Percentiles rank a stretch among this genome's conserved stretches.
Conservation (phyloP, 306 rosid species). For the Vicia villosa region DNA sequence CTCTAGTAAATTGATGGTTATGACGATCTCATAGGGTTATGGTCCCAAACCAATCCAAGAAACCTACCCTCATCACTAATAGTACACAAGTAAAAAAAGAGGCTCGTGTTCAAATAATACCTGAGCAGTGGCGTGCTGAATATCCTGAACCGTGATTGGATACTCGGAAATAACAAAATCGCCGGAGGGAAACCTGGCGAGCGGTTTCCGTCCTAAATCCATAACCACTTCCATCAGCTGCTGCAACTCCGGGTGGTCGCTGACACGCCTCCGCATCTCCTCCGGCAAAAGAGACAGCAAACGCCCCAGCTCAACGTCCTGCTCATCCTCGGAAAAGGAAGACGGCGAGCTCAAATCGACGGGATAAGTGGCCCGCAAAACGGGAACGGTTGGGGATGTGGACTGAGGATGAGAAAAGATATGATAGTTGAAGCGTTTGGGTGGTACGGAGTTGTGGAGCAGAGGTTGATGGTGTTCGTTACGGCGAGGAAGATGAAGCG, state of each 20-base stretch:
- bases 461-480: slow-evolving; percentile 34
- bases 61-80: not conserved
- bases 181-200: slow-evolving; percentile 88
- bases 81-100: too few relatives aligned
- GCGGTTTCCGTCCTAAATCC: slow-evolving; percentile 95
- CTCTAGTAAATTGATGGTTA: slow-evolving; percentile 36
- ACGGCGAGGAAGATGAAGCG: slow-evolving; percentile 33
- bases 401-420: slow-evolving; percentile 29
- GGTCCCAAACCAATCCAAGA: too few relatives aligned
- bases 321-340: slow-evolving; percentile 53
- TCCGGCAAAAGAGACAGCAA: slow-evolving; percentile 75
- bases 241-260: slow-evolving; percentile 69
- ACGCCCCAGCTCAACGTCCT: slow-evolving; percentile 69
- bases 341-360: slow-evolving; percentile 32
- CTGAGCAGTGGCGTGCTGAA: slow-evolving; percentile 84
- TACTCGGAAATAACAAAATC: slow-evolving; percentile 73
- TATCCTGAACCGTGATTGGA: slow-evolving; percentile 69
- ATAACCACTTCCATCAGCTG: slow-evolving; percentile 82
- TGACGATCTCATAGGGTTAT: not conserved
- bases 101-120: slow-evolving; percentile 39
- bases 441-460: slow-evolving; percentile 31
- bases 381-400: slow-evolving; percentile 38
- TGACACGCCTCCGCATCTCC: slow-evolving; percentile 72
- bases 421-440: slow-evolving; percentile 38
- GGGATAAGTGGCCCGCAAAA: slow-evolving; percentile 37